Conservation (phyloP, 176 grass and related monocot genomes). For the Elaeis guineensis region DNA sequence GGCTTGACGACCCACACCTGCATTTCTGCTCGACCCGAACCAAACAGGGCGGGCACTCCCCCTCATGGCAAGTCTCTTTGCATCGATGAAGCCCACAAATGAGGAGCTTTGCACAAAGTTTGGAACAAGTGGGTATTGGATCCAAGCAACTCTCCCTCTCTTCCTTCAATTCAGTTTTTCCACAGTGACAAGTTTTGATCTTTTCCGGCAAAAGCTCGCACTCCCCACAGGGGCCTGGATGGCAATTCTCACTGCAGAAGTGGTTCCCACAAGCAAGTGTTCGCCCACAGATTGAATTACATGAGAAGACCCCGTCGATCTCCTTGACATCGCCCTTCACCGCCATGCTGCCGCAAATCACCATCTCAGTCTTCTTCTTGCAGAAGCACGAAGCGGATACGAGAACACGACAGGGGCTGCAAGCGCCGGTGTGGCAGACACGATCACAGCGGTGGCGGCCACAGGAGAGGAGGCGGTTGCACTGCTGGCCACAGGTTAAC, state of each 20-base stretch:
- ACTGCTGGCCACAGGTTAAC: conserved; percentile 60
- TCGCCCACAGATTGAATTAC: conserved; percentile 33
- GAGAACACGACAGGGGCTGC: conserved; percentile 49
- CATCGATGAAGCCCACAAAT: conserved; percentile 62
- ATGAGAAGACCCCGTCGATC: conserved; percentile 57
- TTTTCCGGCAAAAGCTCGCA: conserved; percentile 56
- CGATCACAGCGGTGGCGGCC: conserved; percentile 52
- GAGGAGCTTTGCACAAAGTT: conserved; percentile 55
- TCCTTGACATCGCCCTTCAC: conserved; percentile 49
- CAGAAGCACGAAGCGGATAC: conserved; percentile 64
- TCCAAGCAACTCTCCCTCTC: conserved; percentile 66
- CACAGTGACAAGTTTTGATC: conserved; percentile 69
- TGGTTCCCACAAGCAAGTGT: conserved; percentile 63
- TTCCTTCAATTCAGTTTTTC: conserved; percentile 53
- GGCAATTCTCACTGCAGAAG: conserved; percentile 55
- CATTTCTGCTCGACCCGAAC: conserved; percentile 72
- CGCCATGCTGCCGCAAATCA: conserved; percentile 63
- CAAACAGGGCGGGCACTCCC: conserved; percentile 52
- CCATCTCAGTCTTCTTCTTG: conserved; percentile 47
- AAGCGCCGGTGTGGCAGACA: conserved; percentile 65
- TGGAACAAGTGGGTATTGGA: conserved; percentile 61
- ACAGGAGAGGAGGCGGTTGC: conserved; percentile 49
- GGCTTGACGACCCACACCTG: conserved; percentile 54
- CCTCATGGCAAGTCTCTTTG: conserved; percentile 73
- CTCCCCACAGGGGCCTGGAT: conserved; percentile 65